Evolutionary conservation across 345 rosid species (phyloP).

Genomic region (Viola odorata): DNA sequence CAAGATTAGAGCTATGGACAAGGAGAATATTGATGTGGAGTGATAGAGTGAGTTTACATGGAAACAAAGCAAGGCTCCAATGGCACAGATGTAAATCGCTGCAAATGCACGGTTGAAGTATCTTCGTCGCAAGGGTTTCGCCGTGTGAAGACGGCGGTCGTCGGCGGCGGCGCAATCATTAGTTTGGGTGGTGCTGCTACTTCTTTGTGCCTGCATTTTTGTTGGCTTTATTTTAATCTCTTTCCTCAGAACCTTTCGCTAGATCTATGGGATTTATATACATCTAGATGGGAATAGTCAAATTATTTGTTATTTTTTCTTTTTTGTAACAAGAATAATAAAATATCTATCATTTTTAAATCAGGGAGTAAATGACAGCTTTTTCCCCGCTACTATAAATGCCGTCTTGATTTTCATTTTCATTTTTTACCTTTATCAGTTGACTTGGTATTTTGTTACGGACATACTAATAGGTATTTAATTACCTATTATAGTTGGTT

Average conservation of each 20-base stretch:
- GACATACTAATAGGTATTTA: no score
- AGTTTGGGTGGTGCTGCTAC: conserved; percentile 1
- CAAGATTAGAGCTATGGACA: conserved; percentile 21
- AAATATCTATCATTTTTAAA: no score
- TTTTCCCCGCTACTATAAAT: no score
- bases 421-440: no score
- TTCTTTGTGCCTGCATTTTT: background rate
- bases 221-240: background rate
- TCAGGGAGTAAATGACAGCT: no score
- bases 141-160: conserved; percentile 33
- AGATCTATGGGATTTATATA: no score
- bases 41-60: conserved; percentile 39
- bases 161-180: background rate
- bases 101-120: conserved; percentile 44
- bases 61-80: conserved; percentile 44
- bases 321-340: no score
- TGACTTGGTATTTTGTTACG: no score
- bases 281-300: no score
- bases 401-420: no score
- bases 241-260: background rate
- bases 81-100: conserved; percentile 38
- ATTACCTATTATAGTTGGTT: no score
- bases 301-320: no score
- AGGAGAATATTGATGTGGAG: conserved; percentile 14
- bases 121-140: conserved; percentile 34